phyloP scores from a whole-genome alignment of 2,329 filamentous ascomycete genomes.

The Helicocarpus griseus region DNA sequence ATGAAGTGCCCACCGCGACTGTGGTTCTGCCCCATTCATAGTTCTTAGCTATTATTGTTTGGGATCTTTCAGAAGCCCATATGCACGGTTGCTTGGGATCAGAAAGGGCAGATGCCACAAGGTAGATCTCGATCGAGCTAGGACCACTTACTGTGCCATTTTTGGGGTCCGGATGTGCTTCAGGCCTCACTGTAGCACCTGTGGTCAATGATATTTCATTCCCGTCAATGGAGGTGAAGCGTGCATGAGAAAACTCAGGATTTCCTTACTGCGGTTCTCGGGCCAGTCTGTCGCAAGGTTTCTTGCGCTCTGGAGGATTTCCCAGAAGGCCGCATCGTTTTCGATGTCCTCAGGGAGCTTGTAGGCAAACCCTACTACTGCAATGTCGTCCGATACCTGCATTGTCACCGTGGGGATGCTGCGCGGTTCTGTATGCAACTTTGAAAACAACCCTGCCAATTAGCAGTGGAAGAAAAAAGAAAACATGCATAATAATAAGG shows the following conservation, averaged over 20 bases:
- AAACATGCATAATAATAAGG: no score
- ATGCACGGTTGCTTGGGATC: neutral
- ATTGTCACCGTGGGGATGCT: neutral
- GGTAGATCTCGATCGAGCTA: neutral
- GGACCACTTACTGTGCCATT: neutral
- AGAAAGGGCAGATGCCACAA: neutral
- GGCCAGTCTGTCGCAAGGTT: conserved; percentile 1
- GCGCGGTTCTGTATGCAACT: neutral
- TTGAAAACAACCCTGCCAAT: no score
- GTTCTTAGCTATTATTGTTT: neutral
- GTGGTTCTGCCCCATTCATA: neutral
- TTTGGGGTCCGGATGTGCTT: neutral
- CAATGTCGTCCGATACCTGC: conserved; percentile 1
- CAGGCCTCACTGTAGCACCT: neutral
- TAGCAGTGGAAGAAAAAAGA: no score
- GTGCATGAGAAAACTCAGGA: neutral
- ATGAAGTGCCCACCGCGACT: conserved; percentile 12
- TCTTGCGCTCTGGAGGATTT: neutral
- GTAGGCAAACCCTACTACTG: conserved; percentile 1
- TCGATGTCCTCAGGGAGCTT: neutral
- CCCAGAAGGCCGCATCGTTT: neutral
- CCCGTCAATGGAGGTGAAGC: neutral
- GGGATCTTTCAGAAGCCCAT: neutral
- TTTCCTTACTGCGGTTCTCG: neutral
- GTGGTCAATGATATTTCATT: neutral